Base-by-base conservation (phyloP, 805 yeast genomes). In the Candida rishiriensis region DNA sequence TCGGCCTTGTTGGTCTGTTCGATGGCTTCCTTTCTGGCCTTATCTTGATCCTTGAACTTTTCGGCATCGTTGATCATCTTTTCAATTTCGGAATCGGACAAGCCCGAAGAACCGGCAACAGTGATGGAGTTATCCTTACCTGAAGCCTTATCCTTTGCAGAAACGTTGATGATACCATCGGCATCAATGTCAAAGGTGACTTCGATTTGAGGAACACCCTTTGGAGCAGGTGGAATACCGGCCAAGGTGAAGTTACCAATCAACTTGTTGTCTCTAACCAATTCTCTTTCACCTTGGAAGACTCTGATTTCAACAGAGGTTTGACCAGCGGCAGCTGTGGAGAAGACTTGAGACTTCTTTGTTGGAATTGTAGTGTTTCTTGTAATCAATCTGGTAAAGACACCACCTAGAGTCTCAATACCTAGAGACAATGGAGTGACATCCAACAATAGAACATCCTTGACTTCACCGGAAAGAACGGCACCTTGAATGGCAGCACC, bases 401-500 rank as follows among this genome's bases (percentile, higher is more conserved):
- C 90, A 82, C 97, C 97, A 79, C 98, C 97, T 63, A 97, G 97
- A 57, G 97, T 90, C 78, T 90, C 97, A 72, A 90, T 89, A 83
- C 98, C 98, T 61, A 89, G 71, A 44, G 97, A 90, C 68, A 90
- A 79, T 71, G 97, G 97, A 62, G 97, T 93, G 66, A 86, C 93
- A 65, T 86, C 95, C 53, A 86, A 71, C 43, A 86, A 66, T 42
- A 86, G 74, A 36, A 86, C 91, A 59, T 85, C 85, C 65, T 79
- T 82, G 43, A 86, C 83, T 55, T 85, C 88, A 52, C 95, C 95
- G 16, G 90, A 83, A 44, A 86, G 68, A 34, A 86, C 83, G 54
- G 90, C 95, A 57, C 91, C 95, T 68, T 86, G 95, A 56, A 86
- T 84, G 38, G 95, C 93, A 29, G 95, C 95, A 59, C 95, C 95